Evolutionary conservation across 352 stramenopile species (phyloP).

Genomic region (Phytophthora rubi): DNA sequence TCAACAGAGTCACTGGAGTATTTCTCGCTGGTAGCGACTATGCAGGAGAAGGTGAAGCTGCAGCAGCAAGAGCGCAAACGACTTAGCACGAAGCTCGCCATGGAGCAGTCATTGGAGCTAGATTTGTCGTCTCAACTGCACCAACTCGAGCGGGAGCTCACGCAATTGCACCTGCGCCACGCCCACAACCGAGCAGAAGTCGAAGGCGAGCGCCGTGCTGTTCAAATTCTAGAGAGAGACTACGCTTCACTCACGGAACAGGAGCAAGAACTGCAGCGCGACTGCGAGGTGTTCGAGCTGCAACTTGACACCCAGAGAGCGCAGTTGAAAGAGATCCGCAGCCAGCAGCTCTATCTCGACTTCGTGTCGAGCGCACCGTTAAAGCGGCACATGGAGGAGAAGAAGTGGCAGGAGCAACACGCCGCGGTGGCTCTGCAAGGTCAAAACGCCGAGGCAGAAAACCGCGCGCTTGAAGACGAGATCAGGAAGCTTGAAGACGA

Average conservation of each 20-base stretch:
- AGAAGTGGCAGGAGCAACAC: conserved; percentile 62
- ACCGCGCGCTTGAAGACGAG: conserved; percentile 49
- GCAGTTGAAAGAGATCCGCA: conserved; percentile 51
- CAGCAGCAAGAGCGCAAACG: conserved; percentile 25
- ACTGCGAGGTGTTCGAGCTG: conserved; percentile 48
- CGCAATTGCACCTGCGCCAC: conserved; percentile 40
- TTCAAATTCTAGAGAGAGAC: conserved; percentile 56
- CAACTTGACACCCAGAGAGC: conserved; percentile 53
- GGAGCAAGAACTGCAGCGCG: conserved; percentile 47
- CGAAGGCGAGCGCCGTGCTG: conserved; percentile 43
- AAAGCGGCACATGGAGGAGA: conserved; percentile 69
- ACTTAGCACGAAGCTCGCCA: conserved; percentile 39
- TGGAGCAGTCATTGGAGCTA: conserved; percentile 53
- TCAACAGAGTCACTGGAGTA: conserved; percentile 11
- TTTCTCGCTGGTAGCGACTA: conserved; percentile 28
- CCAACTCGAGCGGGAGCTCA: conserved; percentile 49
- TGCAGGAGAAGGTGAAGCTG: conserved; percentile 29
- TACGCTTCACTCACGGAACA: conserved; percentile 52
- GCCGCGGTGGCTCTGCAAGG: conserved; percentile 37
- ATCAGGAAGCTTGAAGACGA: conserved; percentile 47
- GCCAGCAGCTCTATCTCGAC: conserved; percentile 61
- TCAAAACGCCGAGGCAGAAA: conserved; percentile 47
- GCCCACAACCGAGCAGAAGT: conserved; percentile 47
- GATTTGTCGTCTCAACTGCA: conserved; percentile 43
- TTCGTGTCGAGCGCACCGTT: conserved; percentile 61